phyloP scores from a whole-genome alignment of 2,329 filamentous ascomycete genomes.

The Hypocrella siamensis region DNA sequence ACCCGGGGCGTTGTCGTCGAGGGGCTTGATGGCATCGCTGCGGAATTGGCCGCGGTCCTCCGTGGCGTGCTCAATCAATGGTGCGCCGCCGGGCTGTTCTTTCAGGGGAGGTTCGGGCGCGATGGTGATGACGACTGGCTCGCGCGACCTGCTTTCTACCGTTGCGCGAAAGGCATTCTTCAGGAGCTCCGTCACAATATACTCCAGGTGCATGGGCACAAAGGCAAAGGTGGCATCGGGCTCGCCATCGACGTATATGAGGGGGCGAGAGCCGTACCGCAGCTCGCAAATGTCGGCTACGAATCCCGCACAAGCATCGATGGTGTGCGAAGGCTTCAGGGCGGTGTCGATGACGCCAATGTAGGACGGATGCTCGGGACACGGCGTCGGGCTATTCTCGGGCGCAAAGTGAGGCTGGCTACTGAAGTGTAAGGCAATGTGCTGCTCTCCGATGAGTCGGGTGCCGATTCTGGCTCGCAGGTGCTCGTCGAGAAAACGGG shows the following conservation, averaged over 20 bases:
- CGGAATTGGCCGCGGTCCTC: conserved; percentile 24
- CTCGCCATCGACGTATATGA: conserved; percentile 68
- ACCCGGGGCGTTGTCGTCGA: conserved; percentile 56
- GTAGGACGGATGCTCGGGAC: conserved; percentile 45
- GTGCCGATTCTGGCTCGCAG: conserved; percentile 89
- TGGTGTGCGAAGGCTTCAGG: conserved; percentile 63
- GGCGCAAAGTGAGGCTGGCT: conserved; percentile 54
- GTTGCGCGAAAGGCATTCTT: conserved; percentile 96
- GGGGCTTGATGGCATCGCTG: conserved; percentile 34
- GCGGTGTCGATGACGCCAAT: conserved; percentile 93
- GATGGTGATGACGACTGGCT: conserved; percentile 85
- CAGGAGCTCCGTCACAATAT: conserved; percentile 88
- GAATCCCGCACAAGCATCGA: conserved; percentile 74
- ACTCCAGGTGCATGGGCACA: conserved; percentile 90
- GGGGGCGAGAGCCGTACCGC: conserved; percentile 79
- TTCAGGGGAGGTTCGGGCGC: conserved; percentile 46
- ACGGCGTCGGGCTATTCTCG: conserved; percentile 30
- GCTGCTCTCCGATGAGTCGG: conserved; percentile 85
- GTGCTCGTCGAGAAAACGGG: conserved; percentile 82
- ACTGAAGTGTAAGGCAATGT: conserved; percentile 72
- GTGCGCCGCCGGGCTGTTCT: conserved; percentile 8
- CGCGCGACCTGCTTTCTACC: conserved; percentile 65
- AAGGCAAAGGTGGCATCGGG: conserved; percentile 82
- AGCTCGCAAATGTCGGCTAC: conserved; percentile 95
- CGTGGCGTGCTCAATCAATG: conserved; percentile 17